These are phyloP conservation scores for Syzygium grande DNA, from an alignment of 345 rosid species.

Conservation along the genomic window DNA sequence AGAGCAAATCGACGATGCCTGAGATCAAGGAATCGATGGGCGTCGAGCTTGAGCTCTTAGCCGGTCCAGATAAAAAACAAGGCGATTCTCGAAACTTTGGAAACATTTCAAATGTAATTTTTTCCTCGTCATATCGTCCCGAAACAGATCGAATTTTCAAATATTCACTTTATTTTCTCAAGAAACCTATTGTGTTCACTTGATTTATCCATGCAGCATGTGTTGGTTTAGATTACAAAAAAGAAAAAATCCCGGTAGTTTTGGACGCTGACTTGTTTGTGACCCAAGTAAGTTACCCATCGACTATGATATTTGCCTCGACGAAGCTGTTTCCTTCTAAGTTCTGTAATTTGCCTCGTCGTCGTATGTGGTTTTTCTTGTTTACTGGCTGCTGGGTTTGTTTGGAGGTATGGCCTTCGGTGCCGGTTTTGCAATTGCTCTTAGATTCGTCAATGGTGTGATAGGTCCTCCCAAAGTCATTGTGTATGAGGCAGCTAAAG, in stretches of 20 bases:
- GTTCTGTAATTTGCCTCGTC: background rate
- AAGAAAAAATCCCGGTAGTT: too few relatives aligned
- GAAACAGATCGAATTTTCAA: background rate
- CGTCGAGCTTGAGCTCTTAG: background rate
- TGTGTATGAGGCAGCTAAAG: background rate
- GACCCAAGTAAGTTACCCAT: too few relatives aligned
- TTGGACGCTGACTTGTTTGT: too few relatives aligned
- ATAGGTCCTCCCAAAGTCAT: constrained; percentile 24
- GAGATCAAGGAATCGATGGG: background rate
- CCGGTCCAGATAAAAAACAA: background rate
- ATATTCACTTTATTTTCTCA: background rate
- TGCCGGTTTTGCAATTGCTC: constrained; percentile 33
- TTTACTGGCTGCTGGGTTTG: background rate
- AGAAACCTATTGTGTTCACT: background rate
- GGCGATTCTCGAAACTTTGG: background rate
- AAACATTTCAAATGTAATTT: background rate
- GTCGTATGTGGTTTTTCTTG: background rate
- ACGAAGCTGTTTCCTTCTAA: background rate
- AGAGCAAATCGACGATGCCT: too few relatives aligned
- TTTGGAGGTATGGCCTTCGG: constrained; percentile 34
- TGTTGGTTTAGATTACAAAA: background rate
- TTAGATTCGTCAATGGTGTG: constrained; percentile 35
- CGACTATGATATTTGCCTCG: too few relatives aligned
- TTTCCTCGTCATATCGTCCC: background rate
- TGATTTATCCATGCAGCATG: background rate